phyloP scores from a whole-genome alignment of 306 rosid genomes.

The Cucumis hystrix region DNA sequence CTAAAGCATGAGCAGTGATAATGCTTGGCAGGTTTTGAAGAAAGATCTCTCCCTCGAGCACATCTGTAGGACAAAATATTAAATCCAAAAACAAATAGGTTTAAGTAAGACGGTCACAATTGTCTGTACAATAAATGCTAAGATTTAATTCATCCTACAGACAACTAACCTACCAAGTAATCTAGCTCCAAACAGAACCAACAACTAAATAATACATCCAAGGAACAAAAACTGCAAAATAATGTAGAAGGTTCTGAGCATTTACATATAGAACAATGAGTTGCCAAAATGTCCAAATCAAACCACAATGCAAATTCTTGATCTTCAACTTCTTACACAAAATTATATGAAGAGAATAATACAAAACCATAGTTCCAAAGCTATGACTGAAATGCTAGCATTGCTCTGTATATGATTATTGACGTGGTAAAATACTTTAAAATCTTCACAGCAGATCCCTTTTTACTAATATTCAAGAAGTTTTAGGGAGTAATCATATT shows the following conservation, averaged over 20 bases:
- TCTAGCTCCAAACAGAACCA: not conserved
- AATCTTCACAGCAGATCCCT: not conserved
- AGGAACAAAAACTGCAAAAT: not conserved
- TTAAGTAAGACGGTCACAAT: not conserved
- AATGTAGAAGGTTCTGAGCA: not conserved
- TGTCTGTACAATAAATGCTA: not conserved
- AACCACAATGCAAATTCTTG: not conserved
- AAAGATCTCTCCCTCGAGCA: slow-evolving; percentile 92
- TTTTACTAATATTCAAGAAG: not conserved
- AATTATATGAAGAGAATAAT: not conserved
- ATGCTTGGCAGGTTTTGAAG: slow-evolving; percentile 95
- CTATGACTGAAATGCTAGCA: not conserved
- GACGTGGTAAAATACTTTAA: not conserved
- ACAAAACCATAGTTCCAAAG: not conserved
- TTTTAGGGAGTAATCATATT: not conserved
- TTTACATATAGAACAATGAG: not conserved
- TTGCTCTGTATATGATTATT: not conserved
- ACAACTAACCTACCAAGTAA: not conserved
- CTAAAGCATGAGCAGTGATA: slow-evolving; percentile 83
- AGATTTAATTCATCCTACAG: not conserved
- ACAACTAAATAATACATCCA: not conserved
- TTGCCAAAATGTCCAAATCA: not conserved
- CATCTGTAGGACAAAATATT: slow-evolving; percentile 33
- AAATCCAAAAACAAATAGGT: not conserved
- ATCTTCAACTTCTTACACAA: not conserved